Evolutionary conservation across 805 yeast genomes (phyloP), one percentile per base, ranked within the genome.

Genomic region (Groenewaldozyma tartarivorans): DNA sequence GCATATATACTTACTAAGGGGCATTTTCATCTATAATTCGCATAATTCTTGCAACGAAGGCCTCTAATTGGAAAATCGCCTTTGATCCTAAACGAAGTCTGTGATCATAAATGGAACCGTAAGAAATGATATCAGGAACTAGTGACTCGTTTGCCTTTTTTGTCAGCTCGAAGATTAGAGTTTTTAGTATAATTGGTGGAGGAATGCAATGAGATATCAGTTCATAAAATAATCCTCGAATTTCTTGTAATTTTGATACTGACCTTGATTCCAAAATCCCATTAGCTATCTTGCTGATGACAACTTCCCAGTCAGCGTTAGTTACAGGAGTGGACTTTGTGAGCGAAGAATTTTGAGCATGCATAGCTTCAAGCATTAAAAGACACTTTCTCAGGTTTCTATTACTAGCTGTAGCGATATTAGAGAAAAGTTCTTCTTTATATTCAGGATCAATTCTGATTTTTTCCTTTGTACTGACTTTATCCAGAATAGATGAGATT

Each of bases 191-290:
- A n/a, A 77, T 64, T 43, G 79, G 72, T 2, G 96, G 80, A 0
- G 98, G 97, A 31, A 92, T 90, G 51, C 97, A 88, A 60, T 92
- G 98, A 0, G 96, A 77, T 26, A 92, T 61, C 27, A 92, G 65
- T 57, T 92, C 96, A 60, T 92, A 90, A 63, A 20, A 76, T 67
- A 26, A 81, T 65, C 68, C 94, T 69, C 51, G 80, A 64, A 55
- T 78, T 73, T 33, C 69, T 48, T 48, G 68, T 48, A 55, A 64
- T 54, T 43, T 53, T 26, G 45, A 47, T 18, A 87, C 94, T 1
- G 79, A 71, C 49, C 85, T 72, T 34, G 76, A 81, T 39, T 69
- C 67, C 33, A 69, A 60, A 32, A 87, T 75, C 11, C 74, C 69
- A 4, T 58, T 63, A 1, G 94, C 81, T 50, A 88, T 65, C 45